Evolutionary conservation across 176 grass and related monocot species (phyloP), one percentile per base, ranked within the genome.

Genomic region (Oryza glumipatula): DNA sequence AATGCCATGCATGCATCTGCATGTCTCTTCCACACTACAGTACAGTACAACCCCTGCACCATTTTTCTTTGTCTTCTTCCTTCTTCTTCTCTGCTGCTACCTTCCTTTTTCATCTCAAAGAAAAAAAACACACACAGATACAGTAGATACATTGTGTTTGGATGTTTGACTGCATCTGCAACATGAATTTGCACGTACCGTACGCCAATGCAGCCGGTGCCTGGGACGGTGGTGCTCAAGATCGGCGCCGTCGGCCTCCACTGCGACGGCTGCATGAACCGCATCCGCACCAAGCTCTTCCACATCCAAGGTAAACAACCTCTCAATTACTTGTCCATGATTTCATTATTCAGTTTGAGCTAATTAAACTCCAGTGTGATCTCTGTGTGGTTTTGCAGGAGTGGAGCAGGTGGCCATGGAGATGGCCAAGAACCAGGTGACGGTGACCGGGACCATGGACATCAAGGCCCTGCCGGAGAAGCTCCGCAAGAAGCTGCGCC

Each of bases 381-480:
- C 3, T 46, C 12, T 14, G 10, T 51, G 13, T 51, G 48, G 6
- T 54, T 54, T 54, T 43, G 22, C 24, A 94, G 94, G 94, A 2
- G 94, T 92, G 52, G 88, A 94, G 83, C 80, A 84, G 66, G 94
- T 94, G 49, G 19, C 3, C 23, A 85, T 90, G 66, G 94, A 97
- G 48, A 2, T 35, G 65, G 60, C 3, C 63, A 97, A 88, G 89
- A 85, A 92, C 76, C 89, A 84, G 80, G 87, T 97, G 48, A 97
- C 87, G 12, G 88, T 97, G 44, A 94, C 79, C 19, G 94, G 94
- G 17, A 97, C 85, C 43, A 94, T 97, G 92, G 86, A 97, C 70
- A 48, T 17, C 19, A 89, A 97, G 71, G 36, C 82, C 33, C 74
- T 97, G 33, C 85, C 85, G 33, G 94, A 87, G 61, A 84, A 66